Conservation (phyloP, 805 yeast genomes). For the Starmerella vitae region DNA sequence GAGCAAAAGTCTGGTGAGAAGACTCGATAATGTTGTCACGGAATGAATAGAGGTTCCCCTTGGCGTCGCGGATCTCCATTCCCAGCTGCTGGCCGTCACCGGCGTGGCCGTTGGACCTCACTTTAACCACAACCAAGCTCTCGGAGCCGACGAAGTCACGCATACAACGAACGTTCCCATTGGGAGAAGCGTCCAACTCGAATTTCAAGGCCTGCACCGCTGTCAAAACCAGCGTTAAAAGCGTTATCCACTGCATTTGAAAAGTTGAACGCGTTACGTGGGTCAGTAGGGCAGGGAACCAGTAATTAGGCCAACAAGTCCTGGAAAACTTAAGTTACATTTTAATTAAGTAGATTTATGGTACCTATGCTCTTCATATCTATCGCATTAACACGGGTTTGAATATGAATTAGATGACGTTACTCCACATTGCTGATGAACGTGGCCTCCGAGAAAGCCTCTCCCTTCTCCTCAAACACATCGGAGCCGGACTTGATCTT, state of each 20-base stretch:
- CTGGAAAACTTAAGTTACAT: not conserved
- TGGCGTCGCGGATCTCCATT: constrained; percentile 48
- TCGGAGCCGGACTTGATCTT: constrained; percentile 32
- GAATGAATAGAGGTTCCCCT: constrained; percentile 75
- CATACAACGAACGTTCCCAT: constrained; percentile 53
- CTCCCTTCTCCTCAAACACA: constrained; percentile 41
- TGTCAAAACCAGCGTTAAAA: constrained; percentile 12
- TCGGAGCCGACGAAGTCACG: constrained; percentile 82
- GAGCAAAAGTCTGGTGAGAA: constrained; percentile 67
- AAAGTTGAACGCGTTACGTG: no score
- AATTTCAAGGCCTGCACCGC: constrained; percentile 24
- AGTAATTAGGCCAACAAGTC: no score
- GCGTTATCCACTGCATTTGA: not conserved
- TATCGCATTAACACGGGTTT: no score
- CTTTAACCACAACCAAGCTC: constrained; percentile 74
- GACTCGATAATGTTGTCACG: constrained; percentile 63
- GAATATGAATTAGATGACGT: not conserved
- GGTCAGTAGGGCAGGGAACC: no score
- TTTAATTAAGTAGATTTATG: no score
- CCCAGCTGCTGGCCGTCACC: constrained; percentile 83
- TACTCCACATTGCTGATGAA: constrained; percentile 39
- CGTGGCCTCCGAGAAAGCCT: constrained; percentile 67
- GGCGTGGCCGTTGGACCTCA: constrained; percentile 54
- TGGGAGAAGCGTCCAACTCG: constrained; percentile 24
- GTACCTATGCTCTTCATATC: no score